A percentile compares a stretch with the other conserved stretches of the same genome.
phyloP scores from a whole-genome alignment of 805 yeast genomes.

The Tetrapisispora arboricola region DNA sequence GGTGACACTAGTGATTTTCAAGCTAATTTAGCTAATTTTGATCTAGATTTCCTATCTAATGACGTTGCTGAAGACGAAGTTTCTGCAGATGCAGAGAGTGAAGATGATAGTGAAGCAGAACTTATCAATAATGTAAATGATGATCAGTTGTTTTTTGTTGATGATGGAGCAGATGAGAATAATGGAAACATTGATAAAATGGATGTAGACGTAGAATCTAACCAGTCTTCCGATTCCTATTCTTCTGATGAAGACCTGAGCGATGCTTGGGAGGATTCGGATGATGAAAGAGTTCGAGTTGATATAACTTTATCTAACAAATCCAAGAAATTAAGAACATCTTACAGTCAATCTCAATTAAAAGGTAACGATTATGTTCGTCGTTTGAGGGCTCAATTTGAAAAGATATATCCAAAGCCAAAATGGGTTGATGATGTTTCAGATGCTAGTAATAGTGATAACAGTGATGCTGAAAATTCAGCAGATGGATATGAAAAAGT shows the following conservation, averaged over 20 bases:
- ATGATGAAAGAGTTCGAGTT: slow-evolving; percentile 65
- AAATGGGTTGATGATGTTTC: slow-evolving; percentile 51
- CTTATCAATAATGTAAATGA: slow-evolving; percentile 20
- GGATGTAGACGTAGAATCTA: slow-evolving; percentile 39
- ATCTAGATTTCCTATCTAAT: slow-evolving; percentile 32
- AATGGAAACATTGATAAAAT: slow-evolving; percentile 21
- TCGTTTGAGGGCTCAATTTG: slow-evolving; percentile 63
- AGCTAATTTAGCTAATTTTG: slow-evolving; percentile 55
- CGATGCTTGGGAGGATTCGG: slow-evolving; percentile 81
- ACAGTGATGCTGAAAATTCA: slow-evolving; percentile 19
- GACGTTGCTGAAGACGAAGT: slow-evolving; percentile 30
- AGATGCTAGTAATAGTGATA: slow-evolving; percentile 18
- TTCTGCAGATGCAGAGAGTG: slow-evolving; percentile 22
- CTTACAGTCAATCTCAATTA: slow-evolving; percentile 42
- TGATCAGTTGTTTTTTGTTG: slow-evolving; percentile 20
- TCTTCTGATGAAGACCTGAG: slow-evolving; percentile 28
- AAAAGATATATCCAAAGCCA: slow-evolving; percentile 71
- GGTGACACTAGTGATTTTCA: slow-evolving; percentile 56
- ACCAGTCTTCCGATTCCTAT: slow-evolving; percentile 22
- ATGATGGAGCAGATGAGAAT: slow-evolving; percentile 21
- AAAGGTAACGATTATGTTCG: slow-evolving; percentile 50
- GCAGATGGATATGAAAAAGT: slow-evolving; percentile 24
- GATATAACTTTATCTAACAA: slow-evolving; percentile 51
- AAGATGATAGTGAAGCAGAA: slow-evolving; percentile 27
- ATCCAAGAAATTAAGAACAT: slow-evolving; percentile 59